Evolutionary conservation across 2,329 filamentous ascomycete genomes (phyloP).

Genomic region (Cylindrodendrum hubeiense): DNA sequence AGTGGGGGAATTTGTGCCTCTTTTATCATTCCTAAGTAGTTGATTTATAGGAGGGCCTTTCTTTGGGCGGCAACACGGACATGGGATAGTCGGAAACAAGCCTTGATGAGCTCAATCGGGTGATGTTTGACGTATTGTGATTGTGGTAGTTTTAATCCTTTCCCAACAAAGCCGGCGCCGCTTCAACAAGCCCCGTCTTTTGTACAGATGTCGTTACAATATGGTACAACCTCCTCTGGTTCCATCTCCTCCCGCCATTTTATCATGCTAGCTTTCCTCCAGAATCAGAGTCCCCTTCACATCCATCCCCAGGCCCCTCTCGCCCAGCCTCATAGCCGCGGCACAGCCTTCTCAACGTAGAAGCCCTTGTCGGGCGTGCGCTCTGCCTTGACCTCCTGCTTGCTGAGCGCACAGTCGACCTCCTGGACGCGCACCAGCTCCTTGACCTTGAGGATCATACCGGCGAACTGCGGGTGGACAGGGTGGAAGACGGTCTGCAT

Average conservation of each 20-base stretch:
- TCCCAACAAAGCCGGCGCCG: constrained; percentile 9
- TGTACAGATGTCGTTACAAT: constrained; percentile 47
- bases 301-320: neutral
- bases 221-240: constrained; percentile 43
- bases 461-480: constrained; percentile 83
- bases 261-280: neutral
- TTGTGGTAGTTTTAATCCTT: constrained; percentile 25
- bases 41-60: neutral
- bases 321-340: constrained; percentile 32
- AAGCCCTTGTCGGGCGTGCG: constrained; percentile 85
- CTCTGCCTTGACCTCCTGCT: constrained; percentile 76
- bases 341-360: constrained; percentile 74
- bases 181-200: constrained; percentile 26
- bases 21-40: constrained; percentile 24
- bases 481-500: constrained; percentile 91
- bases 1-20: constrained; percentile 26
- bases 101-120: neutral
- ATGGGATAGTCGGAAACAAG: neutral
- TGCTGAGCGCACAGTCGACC: constrained; percentile 74
- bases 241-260: neutral
- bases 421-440: constrained; percentile 88
- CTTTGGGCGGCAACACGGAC: neutral
- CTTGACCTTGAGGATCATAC: constrained; percentile 94
- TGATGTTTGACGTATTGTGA: constrained; percentile 21
- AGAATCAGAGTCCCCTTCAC: constrained; percentile 3